Evolutionary conservation across 371 early-diverging fungal species (phyloP).

Genomic region (Syncephalis plumigaleata): DNA sequence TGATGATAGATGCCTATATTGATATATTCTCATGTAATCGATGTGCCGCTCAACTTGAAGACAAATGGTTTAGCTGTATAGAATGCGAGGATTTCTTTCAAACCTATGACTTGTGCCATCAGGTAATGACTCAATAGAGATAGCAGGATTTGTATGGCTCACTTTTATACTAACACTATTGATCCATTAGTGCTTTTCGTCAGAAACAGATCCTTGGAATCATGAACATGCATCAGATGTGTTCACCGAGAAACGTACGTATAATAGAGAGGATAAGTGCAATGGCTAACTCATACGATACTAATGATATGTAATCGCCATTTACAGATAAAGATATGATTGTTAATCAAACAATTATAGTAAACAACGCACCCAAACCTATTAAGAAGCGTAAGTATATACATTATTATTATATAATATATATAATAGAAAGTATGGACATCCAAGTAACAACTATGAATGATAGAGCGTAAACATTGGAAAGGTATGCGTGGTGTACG

Average conservation of each 20-base stretch:
- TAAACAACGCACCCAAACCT: neutral
- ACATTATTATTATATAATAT: conserved; percentile 7
- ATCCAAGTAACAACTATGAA: conserved; percentile 1
- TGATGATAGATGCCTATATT: conserved; percentile 33
- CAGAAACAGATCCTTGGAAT: neutral
- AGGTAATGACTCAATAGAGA: conserved; percentile 14
- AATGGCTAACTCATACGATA: too few relatives aligned
- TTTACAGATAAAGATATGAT: conserved; percentile 20
- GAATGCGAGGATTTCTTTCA: conserved; percentile 43
- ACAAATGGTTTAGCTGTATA: conserved; percentile 51
- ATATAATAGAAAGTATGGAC: neutral
- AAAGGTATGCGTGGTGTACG: conserved; percentile 11
- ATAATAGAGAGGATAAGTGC: too few relatives aligned
- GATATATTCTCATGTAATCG: conserved; percentile 53
- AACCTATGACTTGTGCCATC: conserved; percentile 49
- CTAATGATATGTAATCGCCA: too few relatives aligned
- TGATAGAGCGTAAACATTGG: too few relatives aligned
- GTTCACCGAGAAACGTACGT: neutral
- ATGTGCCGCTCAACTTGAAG: conserved; percentile 29
- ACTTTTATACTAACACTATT: too few relatives aligned
- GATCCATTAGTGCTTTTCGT: conserved; percentile 3
- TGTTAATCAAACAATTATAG: conserved; percentile 1
- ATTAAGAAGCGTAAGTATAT: conserved; percentile 7
- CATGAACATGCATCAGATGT: neutral
- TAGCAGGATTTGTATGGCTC: neutral